Conservation (phyloP, 1,139 yeast species). For the Oligophagozyma castellii region DNA sequence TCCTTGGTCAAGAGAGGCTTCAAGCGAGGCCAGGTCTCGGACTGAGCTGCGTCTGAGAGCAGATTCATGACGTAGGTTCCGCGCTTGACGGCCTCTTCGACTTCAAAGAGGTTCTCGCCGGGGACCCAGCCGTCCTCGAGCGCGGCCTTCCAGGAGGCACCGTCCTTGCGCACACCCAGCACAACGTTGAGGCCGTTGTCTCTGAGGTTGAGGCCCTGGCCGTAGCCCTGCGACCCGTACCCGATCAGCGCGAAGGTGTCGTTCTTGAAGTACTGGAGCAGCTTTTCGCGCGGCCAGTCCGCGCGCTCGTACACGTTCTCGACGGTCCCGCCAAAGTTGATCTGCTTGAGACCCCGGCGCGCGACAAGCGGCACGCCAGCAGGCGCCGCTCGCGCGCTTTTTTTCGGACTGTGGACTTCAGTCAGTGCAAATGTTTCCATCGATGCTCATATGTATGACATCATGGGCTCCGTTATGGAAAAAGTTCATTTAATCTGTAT, state of each 20-base stretch:
- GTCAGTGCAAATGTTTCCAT: slow-evolving; percentile 42
- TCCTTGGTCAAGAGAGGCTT: slow-evolving; percentile 91
- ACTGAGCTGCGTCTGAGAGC: slow-evolving; percentile 98
- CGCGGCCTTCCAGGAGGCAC: slow-evolving; percentile 99
- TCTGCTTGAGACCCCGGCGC: slow-evolving; percentile 84
- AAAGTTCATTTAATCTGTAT: slow-evolving; percentile 33
- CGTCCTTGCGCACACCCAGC: slow-evolving; percentile 95
- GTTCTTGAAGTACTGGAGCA: slow-evolving; percentile 90
- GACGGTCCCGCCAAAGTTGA: slow-evolving; percentile 92
- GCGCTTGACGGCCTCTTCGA: slow-evolving; percentile 76
- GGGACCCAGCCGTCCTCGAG: slow-evolving; percentile 99
- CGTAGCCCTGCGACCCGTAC: slow-evolving; percentile 99
- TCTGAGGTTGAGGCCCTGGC: slow-evolving; percentile 98
- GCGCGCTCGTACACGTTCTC: slow-evolving; percentile 96
- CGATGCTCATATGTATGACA: slow-evolving; percentile 54
- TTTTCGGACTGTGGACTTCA: slow-evolving; percentile 66
- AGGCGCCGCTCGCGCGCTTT: too few relatives aligned
- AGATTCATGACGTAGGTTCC: slow-evolving; percentile 97
- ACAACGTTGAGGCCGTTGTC: slow-evolving; percentile 97
- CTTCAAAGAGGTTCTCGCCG: slow-evolving; percentile 94
- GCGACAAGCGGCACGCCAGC: slow-evolving; percentile 23
- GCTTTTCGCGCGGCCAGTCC: slow-evolving; percentile 98
- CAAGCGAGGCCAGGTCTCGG: slow-evolving; percentile 86
- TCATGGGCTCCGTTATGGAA: slow-evolving; percentile 51
- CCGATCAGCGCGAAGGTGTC: slow-evolving; percentile 97